A percentile compares a stretch with the other conserved stretches of the same genome.
Conservation (phyloP, 2,329 filamentous ascomycete species). For the Neopestalotiopsis rosae region DNA sequence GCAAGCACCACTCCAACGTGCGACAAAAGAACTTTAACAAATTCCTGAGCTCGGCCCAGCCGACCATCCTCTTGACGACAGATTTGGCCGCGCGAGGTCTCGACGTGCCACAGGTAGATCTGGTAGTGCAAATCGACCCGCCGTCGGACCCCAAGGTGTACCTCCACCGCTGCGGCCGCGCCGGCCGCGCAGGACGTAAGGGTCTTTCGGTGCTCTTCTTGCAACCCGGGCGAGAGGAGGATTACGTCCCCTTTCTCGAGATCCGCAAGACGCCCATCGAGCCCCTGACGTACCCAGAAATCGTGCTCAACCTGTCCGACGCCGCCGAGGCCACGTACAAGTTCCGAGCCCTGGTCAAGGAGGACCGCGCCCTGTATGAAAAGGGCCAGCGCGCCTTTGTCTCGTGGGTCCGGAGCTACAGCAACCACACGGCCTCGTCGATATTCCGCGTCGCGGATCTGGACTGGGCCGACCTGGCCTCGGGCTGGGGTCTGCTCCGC, state of each 20-base stretch:
- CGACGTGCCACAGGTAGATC: slow-evolving; percentile 89
- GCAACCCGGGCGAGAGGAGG: slow-evolving; percentile 83
- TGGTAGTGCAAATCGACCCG: slow-evolving; percentile 87
- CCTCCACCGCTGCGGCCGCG: slow-evolving; percentile 89
- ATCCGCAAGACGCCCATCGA: slow-evolving; percentile 85
- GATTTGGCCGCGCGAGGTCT: slow-evolving; percentile 90
- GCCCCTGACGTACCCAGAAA: slow-evolving; percentile 60
- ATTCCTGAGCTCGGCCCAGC: slow-evolving; percentile 76
- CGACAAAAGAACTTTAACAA: slow-evolving; percentile 85
- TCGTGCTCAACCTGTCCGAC: slow-evolving; percentile 66
- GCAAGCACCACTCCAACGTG: slow-evolving; percentile 88
- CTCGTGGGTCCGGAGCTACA: slow-evolving; percentile 90
- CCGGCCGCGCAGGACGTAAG: slow-evolving; percentile 85
- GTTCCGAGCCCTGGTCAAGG: slow-evolving; percentile 63
- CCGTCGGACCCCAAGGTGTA: slow-evolving; percentile 91
- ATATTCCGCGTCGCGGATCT: slow-evolving; percentile 86
- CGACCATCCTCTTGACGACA: slow-evolving; percentile 86
- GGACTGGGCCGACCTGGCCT: slow-evolving; percentile 82
- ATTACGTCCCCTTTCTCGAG: slow-evolving; percentile 86
- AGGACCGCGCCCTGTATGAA: slow-evolving; percentile 71
- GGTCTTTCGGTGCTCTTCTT: slow-evolving; percentile 88
- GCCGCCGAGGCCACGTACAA: slow-evolving; percentile 60
- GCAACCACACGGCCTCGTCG: slow-evolving; percentile 86
- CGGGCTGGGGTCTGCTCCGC: slow-evolving; percentile 84
- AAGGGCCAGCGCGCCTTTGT: slow-evolving; percentile 93